Conservation (phyloP, 2,329 filamentous ascomycete species). For the Thielaviopsis musarum region DNA sequence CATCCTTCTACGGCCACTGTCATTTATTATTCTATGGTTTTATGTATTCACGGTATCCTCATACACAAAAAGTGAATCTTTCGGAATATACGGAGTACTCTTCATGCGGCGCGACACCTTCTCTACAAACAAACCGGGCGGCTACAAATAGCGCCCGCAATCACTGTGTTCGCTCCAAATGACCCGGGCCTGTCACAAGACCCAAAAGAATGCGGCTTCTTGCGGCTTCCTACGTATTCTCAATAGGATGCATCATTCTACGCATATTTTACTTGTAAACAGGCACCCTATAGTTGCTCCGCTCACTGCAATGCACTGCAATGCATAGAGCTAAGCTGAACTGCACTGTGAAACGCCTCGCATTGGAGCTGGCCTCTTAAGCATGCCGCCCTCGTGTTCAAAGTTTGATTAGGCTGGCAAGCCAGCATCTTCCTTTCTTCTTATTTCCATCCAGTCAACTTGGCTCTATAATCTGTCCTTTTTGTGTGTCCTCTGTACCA, state of each 20-base stretch:
- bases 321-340: not conserved
- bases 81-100: too few species aligned
- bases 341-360: not conserved
- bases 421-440: not conserved
- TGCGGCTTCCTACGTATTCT: not conserved
- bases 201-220: not conserved
- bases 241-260: not conserved
- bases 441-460: not conserved
- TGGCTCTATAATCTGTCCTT: too few species aligned
- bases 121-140: not conserved
- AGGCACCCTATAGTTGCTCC: not conserved
- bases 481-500: too few species aligned
- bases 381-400: not conserved
- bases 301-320: not conserved
- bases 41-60: too few species aligned
- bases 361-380: not conserved
- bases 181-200: not conserved
- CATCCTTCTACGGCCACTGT: not conserved
- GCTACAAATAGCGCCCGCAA: not conserved
- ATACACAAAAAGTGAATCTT: too few species aligned
- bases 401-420: not conserved
- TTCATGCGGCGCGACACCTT: too few species aligned
- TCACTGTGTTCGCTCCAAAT: not conserved
- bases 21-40: too few species aligned
- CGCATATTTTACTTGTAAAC: not conserved